phyloP scores from a whole-genome alignment of 192 early-diverging fungal species.

The Backusella parvicylindrica region DNA sequence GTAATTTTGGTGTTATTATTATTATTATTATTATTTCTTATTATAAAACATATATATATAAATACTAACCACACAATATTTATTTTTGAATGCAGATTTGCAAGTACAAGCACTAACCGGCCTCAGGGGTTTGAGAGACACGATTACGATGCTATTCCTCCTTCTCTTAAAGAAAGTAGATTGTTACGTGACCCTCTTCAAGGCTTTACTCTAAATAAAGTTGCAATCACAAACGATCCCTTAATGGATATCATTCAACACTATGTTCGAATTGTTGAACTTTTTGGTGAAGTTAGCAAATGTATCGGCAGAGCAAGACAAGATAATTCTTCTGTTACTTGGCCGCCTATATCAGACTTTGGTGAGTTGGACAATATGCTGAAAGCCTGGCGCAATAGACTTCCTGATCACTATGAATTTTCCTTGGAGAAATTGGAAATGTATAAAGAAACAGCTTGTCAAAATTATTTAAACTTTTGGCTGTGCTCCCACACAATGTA shows the following conservation, averaged over 20 bases:
- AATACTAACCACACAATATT: neutral
- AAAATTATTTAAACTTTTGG: slow-evolving; percentile 22
- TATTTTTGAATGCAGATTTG: slow-evolving; percentile 20
- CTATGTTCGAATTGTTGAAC: slow-evolving; percentile 10
- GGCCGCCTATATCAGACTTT: slow-evolving; percentile 29
- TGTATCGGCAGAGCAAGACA: slow-evolving; percentile 17
- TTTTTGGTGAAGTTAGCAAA: slow-evolving; percentile 33
- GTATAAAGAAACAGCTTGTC: slow-evolving; percentile 13
- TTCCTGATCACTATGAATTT: slow-evolving; percentile 15
- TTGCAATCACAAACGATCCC: slow-evolving; percentile 14
- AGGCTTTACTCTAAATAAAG: slow-evolving; percentile 3
- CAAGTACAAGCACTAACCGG: slow-evolving; percentile 36
- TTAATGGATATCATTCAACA: slow-evolving; percentile 15
- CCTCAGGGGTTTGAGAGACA: slow-evolving; percentile 46
- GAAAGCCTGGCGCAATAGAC: slow-evolving; percentile 6
- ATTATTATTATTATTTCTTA: neutral
- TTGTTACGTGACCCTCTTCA: slow-evolving; percentile 20
- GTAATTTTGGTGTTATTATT: neutral
- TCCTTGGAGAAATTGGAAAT: neutral
- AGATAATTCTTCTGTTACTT: neutral
- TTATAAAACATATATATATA: neutral
- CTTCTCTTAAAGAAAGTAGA: slow-evolving; percentile 15
- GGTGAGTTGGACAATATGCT: slow-evolving; percentile 8
- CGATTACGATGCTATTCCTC: slow-evolving; percentile 36
- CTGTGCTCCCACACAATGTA: slow-evolving; percentile 21